Base-by-base conservation (phyloP, 2,329 filamentous ascomycete species). In the Cladophialophora yegresii region DNA sequence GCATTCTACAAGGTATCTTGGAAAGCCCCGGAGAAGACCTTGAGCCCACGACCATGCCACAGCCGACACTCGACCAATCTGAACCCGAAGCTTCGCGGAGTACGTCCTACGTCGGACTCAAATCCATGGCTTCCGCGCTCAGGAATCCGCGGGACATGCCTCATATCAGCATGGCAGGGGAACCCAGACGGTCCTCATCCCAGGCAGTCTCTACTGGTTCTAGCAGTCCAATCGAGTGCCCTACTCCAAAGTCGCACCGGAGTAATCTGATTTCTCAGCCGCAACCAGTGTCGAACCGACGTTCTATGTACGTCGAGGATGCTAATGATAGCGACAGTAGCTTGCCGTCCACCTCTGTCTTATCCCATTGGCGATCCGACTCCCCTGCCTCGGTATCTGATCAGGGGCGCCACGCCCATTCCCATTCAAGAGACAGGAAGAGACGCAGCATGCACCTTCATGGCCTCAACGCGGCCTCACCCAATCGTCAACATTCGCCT, bases 251-350 rank as follows among this genome's bases (percentile, higher is more conserved):
- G 67, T 98, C 93, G 0, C 88, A 93, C 72, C 87, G 85, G 57
- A 85, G 84, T 67, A 80, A 80, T 67, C 78, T 89, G 16, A 77
- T 88, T 4, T 81, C 83, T 7, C 85, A 85, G 61, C 79, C 84
- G 58, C 83, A 81, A 61, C 76, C 76, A 10, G 77, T 90, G 60
- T 89, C 87, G 60, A 90, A 93, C 61, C 86, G 92, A 30, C 88
- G 88, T 3, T 93, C 92, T 0, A 83, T 95, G 67, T 84, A 92
- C 55, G 84, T 92, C 33, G 93, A 91, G 68, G 95, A 99, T 75
- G 88, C 87, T 10, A 92, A 92, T 16, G 88, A 90, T 61, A 96
- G 93, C 72, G 95, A 99, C 74, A 91, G 90, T 61, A 98, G 93
- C 75, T 84, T 92, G 60, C 86, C 90, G 50, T 98, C 93, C 0